Percentiles rank a stretch among this genome's conserved stretches.
Evolutionary conservation across 176 grass and related monocot species (phyloP).

Genomic region (Cocos nucifera): DNA sequence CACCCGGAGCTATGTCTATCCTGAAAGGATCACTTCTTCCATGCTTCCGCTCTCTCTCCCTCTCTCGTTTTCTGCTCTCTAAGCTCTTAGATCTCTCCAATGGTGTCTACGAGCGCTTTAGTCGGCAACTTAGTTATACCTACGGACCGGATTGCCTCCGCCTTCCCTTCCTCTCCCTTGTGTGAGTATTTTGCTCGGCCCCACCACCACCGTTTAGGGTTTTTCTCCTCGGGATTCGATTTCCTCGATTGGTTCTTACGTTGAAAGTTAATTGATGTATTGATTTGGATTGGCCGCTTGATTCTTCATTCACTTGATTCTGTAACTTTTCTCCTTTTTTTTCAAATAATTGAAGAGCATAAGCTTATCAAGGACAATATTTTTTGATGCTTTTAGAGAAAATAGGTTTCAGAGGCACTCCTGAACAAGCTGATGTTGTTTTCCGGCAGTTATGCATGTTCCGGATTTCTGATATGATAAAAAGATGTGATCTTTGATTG

Average conservation of each 20-base stretch:
- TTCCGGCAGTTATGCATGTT: too few relatives aligned
- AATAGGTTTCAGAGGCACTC: too few relatives aligned
- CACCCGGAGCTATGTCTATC: background rate
- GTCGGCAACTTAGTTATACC: background rate
- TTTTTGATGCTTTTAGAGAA: too few relatives aligned
- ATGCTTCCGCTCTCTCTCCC: background rate
- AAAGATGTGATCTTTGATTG: too few relatives aligned
- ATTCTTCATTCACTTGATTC: too few relatives aligned
- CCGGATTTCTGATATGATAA: too few relatives aligned
- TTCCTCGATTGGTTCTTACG: background rate
- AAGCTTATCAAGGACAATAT: too few relatives aligned
- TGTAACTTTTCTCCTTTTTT: too few relatives aligned
- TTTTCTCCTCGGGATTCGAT: background rate
- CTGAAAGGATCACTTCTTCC: background rate
- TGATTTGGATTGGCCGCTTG: background rate
- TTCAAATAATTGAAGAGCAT: too few relatives aligned
- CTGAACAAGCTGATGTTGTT: too few relatives aligned
- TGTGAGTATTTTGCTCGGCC: background rate
- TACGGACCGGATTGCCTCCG: background rate
- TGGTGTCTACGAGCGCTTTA: slow-evolving; percentile 12
- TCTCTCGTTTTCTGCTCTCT: background rate
- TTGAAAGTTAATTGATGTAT: background rate
- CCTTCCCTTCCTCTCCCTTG: slow-evolving; percentile 1
- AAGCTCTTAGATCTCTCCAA: slow-evolving; percentile 1
- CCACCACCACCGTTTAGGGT: background rate